Base-by-base conservation (phyloP, 176 grass and related monocot genomes). In the Saccharum officinarum region DNA sequence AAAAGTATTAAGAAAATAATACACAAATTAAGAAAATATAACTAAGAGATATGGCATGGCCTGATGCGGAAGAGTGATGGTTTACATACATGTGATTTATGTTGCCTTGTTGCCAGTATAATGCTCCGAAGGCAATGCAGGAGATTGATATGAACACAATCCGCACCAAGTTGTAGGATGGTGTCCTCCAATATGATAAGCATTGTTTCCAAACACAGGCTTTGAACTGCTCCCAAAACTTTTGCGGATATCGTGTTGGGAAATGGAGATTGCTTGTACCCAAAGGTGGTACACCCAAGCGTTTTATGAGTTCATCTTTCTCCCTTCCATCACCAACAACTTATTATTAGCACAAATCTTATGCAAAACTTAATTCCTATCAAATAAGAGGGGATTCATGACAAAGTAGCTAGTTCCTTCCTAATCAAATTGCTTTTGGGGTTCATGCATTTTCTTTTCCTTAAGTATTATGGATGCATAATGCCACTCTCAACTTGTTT, bases 191-290 rank as follows among this genome's bases (percentile, higher is more conserved):
- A 75, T 97, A 88, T 6, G 89, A 97, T 62, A 94, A 80, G 37
- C 60, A 79, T 70, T 97, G 94, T 68, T 97, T 97, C 94, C 94
- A 97, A 22, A 97, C 73, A 39, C 89, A 97, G 33, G 92, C 94
- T 87, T 90, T 97, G 37, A 94, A 85, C 40, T 94, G 94, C 60
- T 81, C 92, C 84, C 66, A 59, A 63, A 83, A 83, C 42, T 49
- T 94, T 42, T 92, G 92, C n/a, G 95, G 86, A 65, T 81, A 94
- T 44, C 11, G 62, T 10, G 90, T 97, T 37, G 83, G 69, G 12
- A 94, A 97, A 83, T 73, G 52, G 42, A 97, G 84, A 10, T 97
- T 79, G 0, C 18, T 86, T 5, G 49, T 76, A 52, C 88, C 88
- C 18, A 80, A 79, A 81, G 34, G 47, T 83, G 92, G 88, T 66